These are phyloP conservation scores for Leccinellum albellum DNA, from an alignment of 768 basidiomycete genomes.

Conservation along the genomic window DNA sequence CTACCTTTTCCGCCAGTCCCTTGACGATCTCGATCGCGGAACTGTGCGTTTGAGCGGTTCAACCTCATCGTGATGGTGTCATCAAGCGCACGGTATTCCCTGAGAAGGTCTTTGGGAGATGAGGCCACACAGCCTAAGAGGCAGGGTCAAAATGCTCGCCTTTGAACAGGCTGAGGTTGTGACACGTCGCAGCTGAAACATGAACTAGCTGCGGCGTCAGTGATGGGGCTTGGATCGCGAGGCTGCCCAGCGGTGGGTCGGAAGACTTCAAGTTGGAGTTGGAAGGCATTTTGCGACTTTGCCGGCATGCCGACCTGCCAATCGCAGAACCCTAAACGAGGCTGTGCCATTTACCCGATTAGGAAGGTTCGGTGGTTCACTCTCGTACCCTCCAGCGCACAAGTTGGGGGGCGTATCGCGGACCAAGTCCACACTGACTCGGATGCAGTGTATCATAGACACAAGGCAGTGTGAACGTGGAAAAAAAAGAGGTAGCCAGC, in stretches of 20 bases:
- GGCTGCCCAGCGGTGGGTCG: slow-evolving; percentile 55
- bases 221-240: slow-evolving; percentile 64
- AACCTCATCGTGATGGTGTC: slow-evolving; percentile 77
- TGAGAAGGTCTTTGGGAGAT: slow-evolving; percentile 60
- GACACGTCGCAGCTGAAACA: slow-evolving; percentile 70
- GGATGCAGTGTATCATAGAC: neutral
- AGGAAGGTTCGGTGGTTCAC: slow-evolving; percentile 31
- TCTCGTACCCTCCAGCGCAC: neutral
- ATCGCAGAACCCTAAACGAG: slow-evolving; percentile 17
- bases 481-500: neutral
- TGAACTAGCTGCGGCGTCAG: slow-evolving; percentile 60
- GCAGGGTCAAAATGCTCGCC: slow-evolving; percentile 24
- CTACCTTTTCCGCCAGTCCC: slow-evolving; percentile 44
- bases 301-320: slow-evolving; percentile 28
- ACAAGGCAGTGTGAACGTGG: neutral
- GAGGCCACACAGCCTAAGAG: slow-evolving; percentile 10
- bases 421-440: neutral
- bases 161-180: slow-evolving; percentile 77
- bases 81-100: slow-evolving; percentile 77
- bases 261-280: slow-evolving; percentile 38
- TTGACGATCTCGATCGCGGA: slow-evolving; percentile 66
- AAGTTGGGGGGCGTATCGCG: neutral
- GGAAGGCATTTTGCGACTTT: slow-evolving; percentile 35
- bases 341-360: slow-evolving; percentile 17
- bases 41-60: slow-evolving; percentile 73